A percentile compares a stretch with the other conserved stretches of the same genome.
phyloP scores from a whole-genome alignment of 768 basidiomycete genomes.

The Mycena haematopus region DNA sequence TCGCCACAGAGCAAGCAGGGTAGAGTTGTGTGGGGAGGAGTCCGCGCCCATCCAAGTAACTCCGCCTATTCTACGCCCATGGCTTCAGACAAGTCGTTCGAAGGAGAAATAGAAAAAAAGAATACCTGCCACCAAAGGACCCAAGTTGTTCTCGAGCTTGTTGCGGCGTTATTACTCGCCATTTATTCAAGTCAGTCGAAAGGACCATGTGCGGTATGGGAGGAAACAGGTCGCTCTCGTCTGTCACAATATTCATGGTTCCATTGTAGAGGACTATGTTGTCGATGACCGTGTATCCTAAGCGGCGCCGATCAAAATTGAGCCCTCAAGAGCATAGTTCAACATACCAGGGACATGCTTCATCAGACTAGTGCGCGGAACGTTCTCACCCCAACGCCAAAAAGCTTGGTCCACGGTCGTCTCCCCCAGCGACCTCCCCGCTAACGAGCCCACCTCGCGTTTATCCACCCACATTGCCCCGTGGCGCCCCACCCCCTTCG shows the following conservation, averaged over 20 bases:
- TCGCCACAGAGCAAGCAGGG: slow-evolving; percentile 59
- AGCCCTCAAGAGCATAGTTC: neutral
- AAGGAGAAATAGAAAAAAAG: slow-evolving; percentile 19
- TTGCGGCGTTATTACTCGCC: slow-evolving; percentile 61
- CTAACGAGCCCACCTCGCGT: slow-evolving; percentile 36
- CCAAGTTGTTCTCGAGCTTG: slow-evolving; percentile 59
- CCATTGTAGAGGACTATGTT: slow-evolving; percentile 79
- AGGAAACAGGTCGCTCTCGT: slow-evolving; percentile 69
- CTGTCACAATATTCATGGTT: slow-evolving; percentile 76
- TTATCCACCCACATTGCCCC: slow-evolving; percentile 52
- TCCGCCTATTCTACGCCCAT: slow-evolving; percentile 60
- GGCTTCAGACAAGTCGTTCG: neutral
- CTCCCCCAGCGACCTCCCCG: slow-evolving; percentile 38
- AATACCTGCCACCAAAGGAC: slow-evolving; percentile 58
- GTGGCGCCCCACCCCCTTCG: slow-evolving; percentile 46
- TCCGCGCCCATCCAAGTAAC: slow-evolving; percentile 73
- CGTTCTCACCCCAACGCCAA: slow-evolving; percentile 57
- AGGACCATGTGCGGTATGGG: slow-evolving; percentile 56
- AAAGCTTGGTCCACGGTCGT: slow-evolving; percentile 59
- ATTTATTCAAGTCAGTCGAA: slow-evolving; percentile 53
- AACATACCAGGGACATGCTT: slow-evolving; percentile 70
- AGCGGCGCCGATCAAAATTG: neutral
- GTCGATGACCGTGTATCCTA: slow-evolving; percentile 87
- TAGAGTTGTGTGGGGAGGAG: slow-evolving; percentile 62
- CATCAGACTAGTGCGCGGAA: slow-evolving; percentile 63